Conservation (phyloP, 2,329 filamentous ascomycete genomes). For the Uncinocarpus reesii region DNA sequence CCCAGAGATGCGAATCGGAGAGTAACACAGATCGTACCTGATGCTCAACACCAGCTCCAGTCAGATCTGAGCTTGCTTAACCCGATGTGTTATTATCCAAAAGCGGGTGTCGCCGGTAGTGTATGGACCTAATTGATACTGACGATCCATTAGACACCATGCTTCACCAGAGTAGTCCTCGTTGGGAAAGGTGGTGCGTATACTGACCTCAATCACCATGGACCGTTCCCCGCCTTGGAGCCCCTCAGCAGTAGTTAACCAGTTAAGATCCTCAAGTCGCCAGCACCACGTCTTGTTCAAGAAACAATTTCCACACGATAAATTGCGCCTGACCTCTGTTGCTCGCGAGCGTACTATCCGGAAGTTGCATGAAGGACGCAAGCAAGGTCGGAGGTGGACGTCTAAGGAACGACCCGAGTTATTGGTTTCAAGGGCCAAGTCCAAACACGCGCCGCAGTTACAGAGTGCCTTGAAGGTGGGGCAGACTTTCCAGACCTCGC, state of each 20-base stretch:
- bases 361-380: neutral
- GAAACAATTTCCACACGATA: too few relatives aligned
- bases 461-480: constrained; percentile 12
- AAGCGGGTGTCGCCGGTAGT: neutral
- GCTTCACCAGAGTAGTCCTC: neutral
- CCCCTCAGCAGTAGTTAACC: too few relatives aligned
- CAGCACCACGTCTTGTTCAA: too few relatives aligned
- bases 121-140: neutral
- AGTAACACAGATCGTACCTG: constrained; percentile 10
- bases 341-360: neutral
- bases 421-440: constrained; percentile 11
- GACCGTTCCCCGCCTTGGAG: too few relatives aligned
- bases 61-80: neutral
- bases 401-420: neutral
- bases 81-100: constrained; percentile 2
- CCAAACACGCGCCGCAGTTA: constrained; percentile 11
- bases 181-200: neutral
- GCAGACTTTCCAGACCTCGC: constrained; percentile 9
- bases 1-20: neutral
- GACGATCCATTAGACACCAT: neutral
- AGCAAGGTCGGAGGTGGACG: constrained; percentile 1
- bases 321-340: neutral
- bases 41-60: neutral
- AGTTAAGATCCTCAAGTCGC: neutral
- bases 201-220: too few relatives aligned